phyloP scores from a whole-genome alignment of 2,329 filamentous ascomycete genomes.

The Aspergillus oerlinghausenensis region DNA sequence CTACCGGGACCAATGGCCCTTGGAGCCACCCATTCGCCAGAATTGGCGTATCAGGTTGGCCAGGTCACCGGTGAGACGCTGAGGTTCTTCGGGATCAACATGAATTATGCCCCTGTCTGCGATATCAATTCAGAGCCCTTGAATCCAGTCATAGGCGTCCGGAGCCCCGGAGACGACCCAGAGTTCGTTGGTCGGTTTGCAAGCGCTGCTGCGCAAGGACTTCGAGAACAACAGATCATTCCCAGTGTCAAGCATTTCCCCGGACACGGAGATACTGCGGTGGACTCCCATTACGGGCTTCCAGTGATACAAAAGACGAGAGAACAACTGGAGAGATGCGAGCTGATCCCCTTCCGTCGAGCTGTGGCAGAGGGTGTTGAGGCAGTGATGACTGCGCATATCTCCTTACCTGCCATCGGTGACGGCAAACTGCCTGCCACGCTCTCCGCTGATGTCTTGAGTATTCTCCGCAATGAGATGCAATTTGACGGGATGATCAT shows the following conservation, averaged over 20 bases:
- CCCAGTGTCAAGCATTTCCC: conserved; percentile 46
- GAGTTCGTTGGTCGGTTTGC: conserved; percentile 40
- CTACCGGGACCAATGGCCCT: conserved; percentile 44
- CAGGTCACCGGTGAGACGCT: conserved; percentile 38
- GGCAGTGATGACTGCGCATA: conserved; percentile 44
- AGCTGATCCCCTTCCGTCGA: conserved; percentile 42
- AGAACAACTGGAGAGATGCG: conserved; percentile 36
- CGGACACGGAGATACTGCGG: conserved; percentile 42
- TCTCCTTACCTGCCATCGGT: conserved; percentile 36
- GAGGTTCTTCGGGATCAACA: conserved; percentile 40
- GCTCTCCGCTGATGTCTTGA: conserved; percentile 33
- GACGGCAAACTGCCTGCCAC: conserved; percentile 36
- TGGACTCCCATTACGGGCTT: conserved; percentile 42
- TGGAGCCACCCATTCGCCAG: conserved; percentile 35
- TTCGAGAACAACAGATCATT: conserved; percentile 37
- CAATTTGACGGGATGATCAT: conserved; percentile 42
- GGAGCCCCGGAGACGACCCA: conserved; percentile 41
- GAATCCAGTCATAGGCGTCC: conserved; percentile 43
- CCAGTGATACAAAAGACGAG: conserved; percentile 37
- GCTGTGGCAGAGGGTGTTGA: conserved; percentile 40
- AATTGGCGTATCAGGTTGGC: conserved; percentile 34
- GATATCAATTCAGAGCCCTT: conserved; percentile 44
- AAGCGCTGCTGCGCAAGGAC: conserved; percentile 34
- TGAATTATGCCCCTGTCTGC: conserved; percentile 44
- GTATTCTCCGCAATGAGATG: conserved; percentile 40